Conservation (phyloP, 129 eudicot species). For the Centaurea solstitialis region DNA sequence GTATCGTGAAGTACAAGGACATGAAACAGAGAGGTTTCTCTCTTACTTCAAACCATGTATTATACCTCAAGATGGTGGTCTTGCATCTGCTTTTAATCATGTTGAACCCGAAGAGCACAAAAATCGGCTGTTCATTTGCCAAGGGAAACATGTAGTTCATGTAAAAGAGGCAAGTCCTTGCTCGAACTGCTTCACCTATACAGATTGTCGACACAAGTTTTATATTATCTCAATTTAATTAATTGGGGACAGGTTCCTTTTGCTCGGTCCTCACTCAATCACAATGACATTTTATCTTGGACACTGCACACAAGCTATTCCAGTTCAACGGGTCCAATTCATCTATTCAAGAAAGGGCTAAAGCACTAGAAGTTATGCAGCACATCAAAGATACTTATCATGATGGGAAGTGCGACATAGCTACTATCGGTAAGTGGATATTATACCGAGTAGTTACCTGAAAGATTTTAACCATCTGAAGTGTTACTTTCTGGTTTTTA, state of each 20-base stretch:
- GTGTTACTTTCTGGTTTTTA: not conserved
- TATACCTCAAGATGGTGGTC: conserved; percentile 70
- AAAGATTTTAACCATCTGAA: not conserved
- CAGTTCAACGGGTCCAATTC: conserved; percentile 79
- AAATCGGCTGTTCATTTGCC: conserved; percentile 48
- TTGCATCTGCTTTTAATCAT: conserved; percentile 63
- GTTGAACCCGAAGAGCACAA: conserved; percentile 52
- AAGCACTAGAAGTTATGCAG: conserved; percentile 80
- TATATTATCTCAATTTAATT: not conserved
- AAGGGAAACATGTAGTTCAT: conserved; percentile 68
- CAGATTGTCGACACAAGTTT: not conserved
- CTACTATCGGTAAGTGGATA: conserved; percentile 57
- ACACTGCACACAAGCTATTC: conserved; percentile 64
- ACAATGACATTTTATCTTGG: conserved; percentile 64
- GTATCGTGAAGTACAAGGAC: conserved; percentile 80
- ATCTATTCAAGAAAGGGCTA: conserved; percentile 80
- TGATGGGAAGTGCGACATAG: conserved; percentile 77
- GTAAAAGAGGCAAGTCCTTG: conserved; percentile 60
- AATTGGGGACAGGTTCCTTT: conserved; percentile 49
- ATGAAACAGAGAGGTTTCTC: conserved; percentile 72
- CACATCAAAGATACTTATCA: conserved; percentile 74
- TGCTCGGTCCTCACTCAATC: conserved; percentile 70
- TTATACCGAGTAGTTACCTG: not conserved
- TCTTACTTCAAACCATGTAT: conserved; percentile 74
- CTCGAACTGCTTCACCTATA: not conserved